These are phyloP conservation scores for Thyridium curvatum DNA, from an alignment of 2,329 filamentous ascomycete genomes.

Conservation along the genomic window DNA sequence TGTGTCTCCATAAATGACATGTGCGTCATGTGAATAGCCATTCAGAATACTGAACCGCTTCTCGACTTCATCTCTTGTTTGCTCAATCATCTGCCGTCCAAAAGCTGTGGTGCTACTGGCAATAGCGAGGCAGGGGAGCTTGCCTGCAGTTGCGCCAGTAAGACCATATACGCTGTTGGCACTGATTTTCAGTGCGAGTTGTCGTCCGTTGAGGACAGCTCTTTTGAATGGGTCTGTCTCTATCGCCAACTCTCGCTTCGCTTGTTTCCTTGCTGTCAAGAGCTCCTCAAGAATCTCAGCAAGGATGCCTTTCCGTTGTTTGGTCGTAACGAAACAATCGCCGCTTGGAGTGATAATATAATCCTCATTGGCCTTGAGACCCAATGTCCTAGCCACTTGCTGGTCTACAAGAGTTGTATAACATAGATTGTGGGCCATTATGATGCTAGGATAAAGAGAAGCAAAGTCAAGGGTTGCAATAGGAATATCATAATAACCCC, in stretches of 20 bases:
- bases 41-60: constrained; percentile 85
- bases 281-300: constrained; percentile 95
- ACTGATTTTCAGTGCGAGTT: constrained; percentile 91
- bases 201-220: constrained; percentile 93
- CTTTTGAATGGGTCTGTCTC: constrained; percentile 97
- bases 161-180: constrained; percentile 98
- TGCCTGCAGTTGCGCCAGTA: constrained; percentile 92
- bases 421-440: constrained; percentile 96
- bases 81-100: constrained; percentile 98
- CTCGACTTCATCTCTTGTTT: constrained; percentile 94
- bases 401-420: constrained; percentile 91
- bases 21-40: constrained; percentile 87
- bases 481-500: constrained; percentile 91
- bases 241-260: constrained; percentile 80
- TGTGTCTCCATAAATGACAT: constrained; percentile 98
- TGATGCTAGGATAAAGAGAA: constrained; percentile 96
- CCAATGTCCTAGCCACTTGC: constrained; percentile 66
- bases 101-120: constrained; percentile 96
- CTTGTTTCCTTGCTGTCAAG: constrained; percentile 84
- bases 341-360: constrained; percentile 95
- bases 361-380: constrained; percentile 80
- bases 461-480: constrained; percentile 98
- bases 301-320: constrained; percentile 84
- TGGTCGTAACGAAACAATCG: constrained; percentile 84
- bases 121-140: constrained; percentile 89